Evolutionary conservation across 1,284 basidiomycete species (phyloP).

Genomic region (Chalciporus sp.): DNA sequence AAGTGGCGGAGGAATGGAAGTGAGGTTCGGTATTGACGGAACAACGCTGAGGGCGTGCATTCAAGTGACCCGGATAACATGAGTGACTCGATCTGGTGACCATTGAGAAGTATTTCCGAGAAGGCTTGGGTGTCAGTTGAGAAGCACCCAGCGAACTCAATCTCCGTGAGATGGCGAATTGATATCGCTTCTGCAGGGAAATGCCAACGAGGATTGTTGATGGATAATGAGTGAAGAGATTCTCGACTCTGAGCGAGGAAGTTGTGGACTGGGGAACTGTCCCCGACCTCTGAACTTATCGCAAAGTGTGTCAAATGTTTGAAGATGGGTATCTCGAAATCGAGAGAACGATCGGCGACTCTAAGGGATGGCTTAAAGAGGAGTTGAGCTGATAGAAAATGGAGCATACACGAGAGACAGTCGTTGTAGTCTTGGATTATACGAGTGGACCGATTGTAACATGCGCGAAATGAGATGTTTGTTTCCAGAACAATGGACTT

Average conservation of each 20-base stretch:
- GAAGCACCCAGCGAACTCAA: conserved; percentile 62
- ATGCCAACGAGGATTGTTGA: conserved; percentile 57
- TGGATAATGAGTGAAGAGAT: conserved; percentile 54
- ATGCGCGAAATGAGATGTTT: conserved; percentile 55
- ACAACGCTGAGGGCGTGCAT: conserved; percentile 49
- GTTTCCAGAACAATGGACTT: conserved; percentile 61
- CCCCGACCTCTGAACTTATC: conserved; percentile 46
- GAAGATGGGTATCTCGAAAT: conserved; percentile 58
- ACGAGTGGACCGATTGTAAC: conserved; percentile 52
- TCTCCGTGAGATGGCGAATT: conserved; percentile 62
- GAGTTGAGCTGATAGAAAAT: background rate
- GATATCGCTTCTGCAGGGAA: conserved; percentile 57
- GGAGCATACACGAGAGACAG: conserved; percentile 53
- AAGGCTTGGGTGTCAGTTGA: conserved; percentile 52
- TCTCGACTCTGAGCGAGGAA: conserved; percentile 58
- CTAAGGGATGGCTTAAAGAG: conserved; percentile 32
- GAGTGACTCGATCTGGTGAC: conserved; percentile 63
- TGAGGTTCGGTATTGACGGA: conserved; percentile 42
- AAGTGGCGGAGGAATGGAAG: conserved; percentile 69
- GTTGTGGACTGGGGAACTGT: conserved; percentile 41
- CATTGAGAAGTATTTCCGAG: conserved; percentile 58
- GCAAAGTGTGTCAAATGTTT: conserved; percentile 61
- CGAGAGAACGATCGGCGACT: conserved; percentile 51
- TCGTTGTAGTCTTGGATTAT: conserved; percentile 52
- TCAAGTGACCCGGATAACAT: conserved; percentile 56